phyloP scores from a whole-genome alignment of 2,329 filamentous ascomycete genomes.

The Remersonia thermophila region DNA sequence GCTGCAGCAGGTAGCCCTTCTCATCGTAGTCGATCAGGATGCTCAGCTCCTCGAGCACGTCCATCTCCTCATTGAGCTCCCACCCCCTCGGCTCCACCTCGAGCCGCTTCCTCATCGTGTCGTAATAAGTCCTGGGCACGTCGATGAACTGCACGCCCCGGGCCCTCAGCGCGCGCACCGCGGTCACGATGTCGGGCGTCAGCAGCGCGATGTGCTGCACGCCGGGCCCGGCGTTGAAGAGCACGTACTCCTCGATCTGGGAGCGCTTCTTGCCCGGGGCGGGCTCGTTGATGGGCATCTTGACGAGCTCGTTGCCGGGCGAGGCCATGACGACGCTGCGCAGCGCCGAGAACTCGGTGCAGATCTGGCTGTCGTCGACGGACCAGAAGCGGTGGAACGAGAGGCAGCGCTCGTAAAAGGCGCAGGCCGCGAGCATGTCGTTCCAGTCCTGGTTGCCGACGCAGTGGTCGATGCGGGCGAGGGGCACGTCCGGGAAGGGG shows the following conservation, averaged over 20 bases:
- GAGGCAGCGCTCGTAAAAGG: constrained; percentile 75
- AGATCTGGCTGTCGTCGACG: constrained; percentile 86
- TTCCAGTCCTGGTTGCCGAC: constrained; percentile 96
- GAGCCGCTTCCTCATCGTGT: constrained; percentile 59
- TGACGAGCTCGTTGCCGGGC: constrained; percentile 64
- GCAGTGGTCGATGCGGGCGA: constrained; percentile 83
- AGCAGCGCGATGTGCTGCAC: constrained; percentile 89
- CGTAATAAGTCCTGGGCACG: constrained; percentile 80
- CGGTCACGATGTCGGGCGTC: constrained; percentile 64
- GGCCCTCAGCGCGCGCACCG: constrained; percentile 68
- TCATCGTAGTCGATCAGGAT: constrained; percentile 95
- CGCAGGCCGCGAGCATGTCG: constrained; percentile 59
- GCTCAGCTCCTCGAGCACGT: constrained; percentile 61
- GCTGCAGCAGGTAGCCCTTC: constrained; percentile 66
- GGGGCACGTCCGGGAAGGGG: constrained; percentile 48
- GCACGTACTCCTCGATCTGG: constrained; percentile 87
- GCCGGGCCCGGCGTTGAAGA: constrained; percentile 80
- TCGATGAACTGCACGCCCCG: constrained; percentile 87
- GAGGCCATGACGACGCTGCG: constrained; percentile 85
- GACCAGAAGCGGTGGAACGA: constrained; percentile 97
- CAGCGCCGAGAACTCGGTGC: constrained; percentile 81
- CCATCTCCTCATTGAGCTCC: constrained; percentile 68
- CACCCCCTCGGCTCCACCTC: constrained; percentile 48
- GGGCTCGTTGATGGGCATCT: constrained; percentile 98
- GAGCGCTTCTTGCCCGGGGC: constrained; percentile 79